These are phyloP conservation scores for Euphorbia pulcherrima DNA, from an alignment of 345 rosid species.

Conservation along the genomic window DNA sequence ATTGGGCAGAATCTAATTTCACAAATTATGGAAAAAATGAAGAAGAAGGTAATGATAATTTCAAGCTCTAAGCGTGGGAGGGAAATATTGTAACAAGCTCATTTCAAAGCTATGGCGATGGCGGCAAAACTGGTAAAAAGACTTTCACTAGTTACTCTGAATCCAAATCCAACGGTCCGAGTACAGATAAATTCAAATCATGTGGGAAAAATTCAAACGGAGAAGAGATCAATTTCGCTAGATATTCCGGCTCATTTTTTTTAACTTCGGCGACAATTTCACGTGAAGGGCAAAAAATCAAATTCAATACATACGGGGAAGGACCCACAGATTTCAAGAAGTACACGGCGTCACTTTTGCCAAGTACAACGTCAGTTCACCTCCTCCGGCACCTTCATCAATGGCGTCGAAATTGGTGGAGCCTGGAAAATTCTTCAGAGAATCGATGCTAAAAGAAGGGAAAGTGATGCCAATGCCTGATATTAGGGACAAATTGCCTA, in stretches of 20 bases:
- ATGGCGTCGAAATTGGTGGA: conserved; percentile 56
- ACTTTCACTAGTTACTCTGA: conserved; percentile 57
- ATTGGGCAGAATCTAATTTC: conserved; percentile 63
- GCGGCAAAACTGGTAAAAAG: conserved; percentile 35
- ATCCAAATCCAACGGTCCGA: conserved; percentile 42
- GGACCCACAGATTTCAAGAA: conserved; percentile 26
- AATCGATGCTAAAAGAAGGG: conserved; percentile 58
- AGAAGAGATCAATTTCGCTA: conserved; percentile 27
- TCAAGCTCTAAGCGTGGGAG: conserved; percentile 59
- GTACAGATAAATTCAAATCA: conserved; percentile 37
- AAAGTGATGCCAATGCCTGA: conserved; percentile 77
- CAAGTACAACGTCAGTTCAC: conserved; percentile 29
- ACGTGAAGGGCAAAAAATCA: conserved; percentile 17
- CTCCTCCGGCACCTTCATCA: conserved; percentile 18
- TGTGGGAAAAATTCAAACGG: conserved; percentile 29
- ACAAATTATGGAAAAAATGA: conserved; percentile 54
- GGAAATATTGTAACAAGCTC: conserved; percentile 57
- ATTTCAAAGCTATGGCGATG: conserved; percentile 49
- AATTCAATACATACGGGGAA: conserved; percentile 32
- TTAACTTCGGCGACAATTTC: conserved; percentile 37
- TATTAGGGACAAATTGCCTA: conserved; percentile 79
- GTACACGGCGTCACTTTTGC: conserved; percentile 17
- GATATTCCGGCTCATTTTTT: conserved; percentile 35
- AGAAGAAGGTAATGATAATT: conserved; percentile 52
- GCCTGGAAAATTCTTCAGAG: conserved; percentile 79